Evolutionary conservation across 2,329 filamentous ascomycete genomes (phyloP).

Genomic region (Paraphoma chrysanthemicola): DNA sequence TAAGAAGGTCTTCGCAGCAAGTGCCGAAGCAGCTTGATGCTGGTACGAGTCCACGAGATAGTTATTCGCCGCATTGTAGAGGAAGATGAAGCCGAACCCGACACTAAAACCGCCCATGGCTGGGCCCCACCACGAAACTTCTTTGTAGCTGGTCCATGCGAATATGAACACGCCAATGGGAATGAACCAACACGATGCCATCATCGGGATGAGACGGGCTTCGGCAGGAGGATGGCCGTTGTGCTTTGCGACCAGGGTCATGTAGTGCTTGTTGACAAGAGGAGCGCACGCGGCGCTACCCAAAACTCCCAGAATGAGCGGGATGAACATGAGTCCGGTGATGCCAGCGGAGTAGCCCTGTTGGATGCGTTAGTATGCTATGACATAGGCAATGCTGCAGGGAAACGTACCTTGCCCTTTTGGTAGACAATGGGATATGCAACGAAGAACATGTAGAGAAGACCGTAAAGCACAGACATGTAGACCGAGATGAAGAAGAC

Average conservation of each 20-base stretch:
- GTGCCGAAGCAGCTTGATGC: conserved; percentile 78
- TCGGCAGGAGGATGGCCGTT: conserved; percentile 79
- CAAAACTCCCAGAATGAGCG: conserved; percentile 77
- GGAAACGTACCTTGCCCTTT: conserved; percentile 65
- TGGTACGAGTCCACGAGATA: conserved; percentile 69
- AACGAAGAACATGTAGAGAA: conserved; percentile 73
- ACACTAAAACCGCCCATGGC: conserved; percentile 70
- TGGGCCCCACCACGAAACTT: conserved; percentile 74
- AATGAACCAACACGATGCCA: conserved; percentile 63
- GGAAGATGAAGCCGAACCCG: conserved; percentile 82
- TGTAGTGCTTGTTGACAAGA: conserved; percentile 81
- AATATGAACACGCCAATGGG: conserved; percentile 72
- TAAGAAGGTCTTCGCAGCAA: conserved; percentile 82
- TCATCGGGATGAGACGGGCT: conserved; percentile 78
- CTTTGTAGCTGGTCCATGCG: conserved; percentile 71
- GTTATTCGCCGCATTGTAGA: conserved; percentile 72
- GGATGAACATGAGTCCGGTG: conserved; percentile 88
- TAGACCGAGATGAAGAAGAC: conserved; percentile 84
- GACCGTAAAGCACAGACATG: conserved; percentile 81
- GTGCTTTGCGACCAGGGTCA: conserved; percentile 67
- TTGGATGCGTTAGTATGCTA: neutral
- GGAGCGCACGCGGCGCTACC: conserved; percentile 71
- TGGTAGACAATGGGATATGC: conserved; percentile 73
- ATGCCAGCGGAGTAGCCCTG: conserved; percentile 72
- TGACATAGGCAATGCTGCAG: neutral